Evolutionary conservation across 1,284 basidiomycete species (phyloP), one percentile per base, ranked within the genome.

Genomic region (Fomitopsis schrenkii): DNA sequence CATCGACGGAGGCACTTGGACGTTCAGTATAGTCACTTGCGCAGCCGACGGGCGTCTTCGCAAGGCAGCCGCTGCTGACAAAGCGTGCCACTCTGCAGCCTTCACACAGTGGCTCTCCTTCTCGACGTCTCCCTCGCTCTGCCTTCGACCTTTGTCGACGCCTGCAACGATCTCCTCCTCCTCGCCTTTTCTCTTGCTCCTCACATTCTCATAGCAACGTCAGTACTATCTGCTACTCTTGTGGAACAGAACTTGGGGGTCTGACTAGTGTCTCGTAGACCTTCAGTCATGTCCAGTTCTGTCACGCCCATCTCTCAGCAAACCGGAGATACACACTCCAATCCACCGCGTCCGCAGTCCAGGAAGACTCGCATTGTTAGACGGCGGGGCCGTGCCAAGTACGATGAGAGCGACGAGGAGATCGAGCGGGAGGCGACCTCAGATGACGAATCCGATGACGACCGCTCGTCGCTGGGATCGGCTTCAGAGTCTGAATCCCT

Each of bases 371-470:
- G 81, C 57, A 63, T 72, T 33, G 72, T 76, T 50, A 75, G 75
- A 64, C 75, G 81, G 62, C 73, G 88, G 67, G 87, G 86, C 50
- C 80, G 86, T 67, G 85, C 77, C 6, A 80, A 77, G 66, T 76
- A 77, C 62, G 81, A 75, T 35, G 85, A 83, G 59, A 91, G 88
- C 65, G 89, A 91, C 66, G 89, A 91, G 28, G 89, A 91, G 73
- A 80, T 91, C 62, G 83, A 83, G 75, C 80, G 90, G 62, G 88
- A 87, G 74, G 79, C 77, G 10, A 83, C 77, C 66, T 84, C 87
- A 38, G 88, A 90, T 72, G 86, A 88, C 12, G 78, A 83, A 57
- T 72, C 74, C n/a, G 87, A 87, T 64, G 79, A 83, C 64, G 80
- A 79, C 68, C 74, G 76, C 58, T 86, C 86, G 57, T 87, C 85